Evolutionary conservation across 306 rosid species (phyloP), one percentile per base, ranked within the genome.

Genomic region (Medicago lupulina): DNA sequence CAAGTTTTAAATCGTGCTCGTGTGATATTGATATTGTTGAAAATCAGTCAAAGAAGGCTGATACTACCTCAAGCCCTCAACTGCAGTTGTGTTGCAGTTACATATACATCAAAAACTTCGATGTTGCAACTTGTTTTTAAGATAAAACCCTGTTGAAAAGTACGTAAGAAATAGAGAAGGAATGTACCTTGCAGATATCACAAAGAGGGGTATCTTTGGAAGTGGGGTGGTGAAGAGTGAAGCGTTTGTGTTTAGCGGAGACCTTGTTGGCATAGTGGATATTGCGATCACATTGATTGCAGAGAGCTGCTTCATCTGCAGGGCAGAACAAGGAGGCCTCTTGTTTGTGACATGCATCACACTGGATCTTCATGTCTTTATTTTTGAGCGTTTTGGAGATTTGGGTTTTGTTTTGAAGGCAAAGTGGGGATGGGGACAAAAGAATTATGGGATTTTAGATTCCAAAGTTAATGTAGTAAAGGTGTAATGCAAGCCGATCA

Each of bases 251-350:
- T 70, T 93, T 81, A 63, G 81, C 55, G 0, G 97, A 88, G 40
- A 93, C 92, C 81, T 91, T 89, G 81, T 93, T 93, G 15, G 93
- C 96, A 8, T 80, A 85, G 78, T 93, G 98, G 67, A 93, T 88
- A 12, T 85, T 84, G 16, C 16, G 74, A 58, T 91, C 97, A 55
- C 97, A 93, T 14, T 18, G 84, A 76, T 81, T 83, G 65, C 98
- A 93, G 13, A 93, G 94, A 68, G 91, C 91, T 1, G 96, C 98
- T 85, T 93, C 98, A 81, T 93, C 98, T 7, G 93, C 87, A 2
- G 87, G 80, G 67, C 98, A 93, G 76, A 89, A 89, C 10, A 88
- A 78, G 1, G 89, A 80, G 9, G 98, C 97, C 58, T 84, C 85
- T 15, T 68, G 76, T 79, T 79, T 85, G 57, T 83, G 83, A 58